Evolutionary conservation across 208 protist genomes (phyloP).

Genomic region (Acanthamoeba castellanii): DNA sequence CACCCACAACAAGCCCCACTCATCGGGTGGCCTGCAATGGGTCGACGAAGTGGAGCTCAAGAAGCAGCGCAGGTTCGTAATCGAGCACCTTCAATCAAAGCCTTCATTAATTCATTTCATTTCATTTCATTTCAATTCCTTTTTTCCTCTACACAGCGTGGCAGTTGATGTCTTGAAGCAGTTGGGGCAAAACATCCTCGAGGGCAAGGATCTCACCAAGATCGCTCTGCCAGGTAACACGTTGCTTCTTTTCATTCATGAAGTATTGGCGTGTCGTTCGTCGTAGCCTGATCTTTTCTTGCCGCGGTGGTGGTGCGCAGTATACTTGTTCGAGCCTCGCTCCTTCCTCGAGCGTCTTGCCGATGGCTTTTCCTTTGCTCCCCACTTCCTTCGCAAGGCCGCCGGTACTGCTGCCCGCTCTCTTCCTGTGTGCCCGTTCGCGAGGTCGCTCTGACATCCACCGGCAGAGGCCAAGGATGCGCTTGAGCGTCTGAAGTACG

Average conservation of each 20-base stretch:
- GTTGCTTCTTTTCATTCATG: background rate
- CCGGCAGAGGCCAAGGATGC: constrained; percentile 73
- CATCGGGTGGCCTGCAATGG: constrained; percentile 73
- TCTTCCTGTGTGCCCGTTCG: background rate
- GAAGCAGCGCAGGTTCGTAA: constrained; percentile 75
- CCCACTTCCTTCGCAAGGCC: constrained; percentile 76
- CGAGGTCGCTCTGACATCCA: no score
- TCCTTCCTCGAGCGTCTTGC: constrained; percentile 82
- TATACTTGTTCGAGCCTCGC: constrained; percentile 81
- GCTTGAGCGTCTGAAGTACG: constrained; percentile 79
- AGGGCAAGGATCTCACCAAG: constrained; percentile 83
- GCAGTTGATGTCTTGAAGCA: constrained; percentile 76
- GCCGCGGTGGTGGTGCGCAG: background rate
- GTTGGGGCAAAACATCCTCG: constrained; percentile 79
- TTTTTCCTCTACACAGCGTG: constrained; percentile 55
- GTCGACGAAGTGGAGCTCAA: constrained; percentile 77
- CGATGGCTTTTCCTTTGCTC: constrained; percentile 78
- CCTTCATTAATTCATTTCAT: no score
- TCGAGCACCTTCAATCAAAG: no score
- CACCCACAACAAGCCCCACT: constrained; percentile 73
- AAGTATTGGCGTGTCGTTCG: background rate
- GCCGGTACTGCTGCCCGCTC: no score
- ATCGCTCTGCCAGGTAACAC: constrained; percentile 67
- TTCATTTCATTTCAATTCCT: background rate
- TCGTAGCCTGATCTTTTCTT: background rate